Conservation (phyloP, 2,329 filamentous ascomycete species). For the Fusarium sp. region DNA sequence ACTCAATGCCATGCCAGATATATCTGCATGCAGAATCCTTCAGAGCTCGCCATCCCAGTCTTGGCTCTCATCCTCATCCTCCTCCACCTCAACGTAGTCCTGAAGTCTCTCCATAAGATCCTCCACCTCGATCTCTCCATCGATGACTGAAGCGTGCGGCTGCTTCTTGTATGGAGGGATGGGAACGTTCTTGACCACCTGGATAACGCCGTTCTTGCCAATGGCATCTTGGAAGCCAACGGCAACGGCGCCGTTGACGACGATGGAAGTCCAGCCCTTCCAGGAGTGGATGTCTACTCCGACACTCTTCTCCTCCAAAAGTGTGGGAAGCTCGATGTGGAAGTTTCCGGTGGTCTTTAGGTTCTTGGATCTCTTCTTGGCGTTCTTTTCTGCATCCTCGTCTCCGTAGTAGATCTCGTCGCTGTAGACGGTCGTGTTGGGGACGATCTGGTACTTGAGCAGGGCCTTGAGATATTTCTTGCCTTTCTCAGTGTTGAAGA, state of each 20-base stretch:
- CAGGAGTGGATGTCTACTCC: conserved; percentile 80
- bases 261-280: conserved; percentile 79
- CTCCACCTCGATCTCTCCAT: conserved; percentile 48
- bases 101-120: conserved; percentile 51
- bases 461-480: conserved; percentile 83
- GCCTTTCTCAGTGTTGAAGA: conserved; percentile 83
- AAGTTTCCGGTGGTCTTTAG: conserved; percentile 51
- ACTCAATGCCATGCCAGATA: neutral
- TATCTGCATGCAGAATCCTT: conserved; percentile 5
- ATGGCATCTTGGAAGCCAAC: conserved; percentile 80
- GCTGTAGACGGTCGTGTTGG: conserved; percentile 84
- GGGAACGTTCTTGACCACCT: conserved; percentile 80
- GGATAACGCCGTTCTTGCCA: conserved; percentile 85
- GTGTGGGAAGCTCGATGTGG: conserved; percentile 80
- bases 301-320: conserved; percentile 76
- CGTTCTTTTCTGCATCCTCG: conserved; percentile 43
- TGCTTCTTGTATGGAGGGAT: conserved; percentile 77
- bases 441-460: conserved; percentile 83
- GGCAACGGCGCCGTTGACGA: conserved; percentile 80
- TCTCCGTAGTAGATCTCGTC: conserved; percentile 79
- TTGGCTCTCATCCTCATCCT: neutral
- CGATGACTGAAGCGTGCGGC: conserved; percentile 17
- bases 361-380: conserved; percentile 43
- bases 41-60: conserved; percentile 36
- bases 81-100: conserved; percentile 45